Evolutionary conservation across 2,329 filamentous ascomycete species (phyloP).

Genomic region (Metarhizium humberi): DNA sequence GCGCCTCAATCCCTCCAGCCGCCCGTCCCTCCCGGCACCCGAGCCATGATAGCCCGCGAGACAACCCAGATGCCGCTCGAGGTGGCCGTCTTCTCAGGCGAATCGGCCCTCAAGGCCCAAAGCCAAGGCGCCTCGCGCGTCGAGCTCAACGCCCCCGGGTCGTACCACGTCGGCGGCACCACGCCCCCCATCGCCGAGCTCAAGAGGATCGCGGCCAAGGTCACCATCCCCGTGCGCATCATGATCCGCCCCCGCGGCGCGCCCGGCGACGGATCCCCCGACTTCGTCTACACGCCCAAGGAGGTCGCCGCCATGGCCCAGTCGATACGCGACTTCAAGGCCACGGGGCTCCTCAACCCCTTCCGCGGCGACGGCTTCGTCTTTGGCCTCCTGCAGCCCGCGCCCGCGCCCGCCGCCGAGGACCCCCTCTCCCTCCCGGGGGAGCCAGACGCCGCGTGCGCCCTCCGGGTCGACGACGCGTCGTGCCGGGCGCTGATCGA

Average conservation of each 20-base stretch:
- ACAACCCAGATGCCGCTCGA: constrained; percentile 30
- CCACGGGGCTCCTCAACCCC: constrained; percentile 25
- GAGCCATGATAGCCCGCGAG: not conserved
- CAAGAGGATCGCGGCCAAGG: constrained; percentile 13
- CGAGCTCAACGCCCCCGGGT: constrained; percentile 43
- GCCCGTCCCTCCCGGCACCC: too few species aligned
- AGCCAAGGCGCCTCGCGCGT: constrained; percentile 37
- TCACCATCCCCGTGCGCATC: constrained; percentile 35
- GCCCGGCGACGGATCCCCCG: constrained; percentile 13
- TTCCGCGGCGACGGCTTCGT: constrained; percentile 46
- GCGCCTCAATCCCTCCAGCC: too few species aligned
- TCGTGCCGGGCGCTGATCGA: constrained; percentile 30
- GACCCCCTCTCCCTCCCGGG: not conserved
- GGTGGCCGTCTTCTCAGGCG: constrained; percentile 42
- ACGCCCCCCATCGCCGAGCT: constrained; percentile 38
- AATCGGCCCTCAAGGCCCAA: constrained; percentile 29
- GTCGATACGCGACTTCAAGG: constrained; percentile 28
- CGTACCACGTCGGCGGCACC: constrained; percentile 40
- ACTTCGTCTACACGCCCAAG: constrained; percentile 39
- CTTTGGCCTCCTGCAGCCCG: constrained; percentile 35
- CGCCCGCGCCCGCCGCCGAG: not conserved
- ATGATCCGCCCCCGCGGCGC: constrained; percentile 42
- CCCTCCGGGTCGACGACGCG: constrained; percentile 27
- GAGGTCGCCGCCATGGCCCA: constrained; percentile 36
- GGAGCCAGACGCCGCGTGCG: not conserved